Evolutionary conservation across 2,329 filamentous ascomycete genomes (phyloP).

Genomic region (Cordyceps militaris): DNA sequence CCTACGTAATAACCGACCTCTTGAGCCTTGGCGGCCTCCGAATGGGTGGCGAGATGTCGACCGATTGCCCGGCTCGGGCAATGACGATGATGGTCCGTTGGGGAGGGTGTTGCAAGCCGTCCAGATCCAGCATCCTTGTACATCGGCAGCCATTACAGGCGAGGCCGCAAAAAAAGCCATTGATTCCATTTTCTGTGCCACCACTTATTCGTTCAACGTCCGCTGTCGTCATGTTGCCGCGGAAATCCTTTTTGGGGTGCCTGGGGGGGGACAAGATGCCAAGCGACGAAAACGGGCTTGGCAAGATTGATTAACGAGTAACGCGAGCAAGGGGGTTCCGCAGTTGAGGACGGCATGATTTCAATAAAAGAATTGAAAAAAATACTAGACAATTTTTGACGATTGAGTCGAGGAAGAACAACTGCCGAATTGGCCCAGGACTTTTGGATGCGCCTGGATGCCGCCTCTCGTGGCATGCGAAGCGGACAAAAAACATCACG

Average conservation of each 20-base stretch:
- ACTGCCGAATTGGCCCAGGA: background rate
- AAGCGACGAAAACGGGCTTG: background rate
- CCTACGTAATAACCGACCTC: background rate
- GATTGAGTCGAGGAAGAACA: background rate
- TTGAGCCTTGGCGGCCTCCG: too few relatives aligned
- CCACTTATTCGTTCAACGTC: too few relatives aligned
- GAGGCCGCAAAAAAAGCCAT: too few relatives aligned
- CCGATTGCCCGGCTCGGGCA: too few relatives aligned
- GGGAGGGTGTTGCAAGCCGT: too few relatives aligned
- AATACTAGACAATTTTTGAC: background rate
- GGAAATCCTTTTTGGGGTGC: background rate
- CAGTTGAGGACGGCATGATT: background rate
- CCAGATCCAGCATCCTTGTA: too few relatives aligned
- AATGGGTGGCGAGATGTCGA: too few relatives aligned
- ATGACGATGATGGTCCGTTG: too few relatives aligned
- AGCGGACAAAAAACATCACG: background rate
- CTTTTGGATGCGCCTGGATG: background rate
- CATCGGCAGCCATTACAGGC: too few relatives aligned
- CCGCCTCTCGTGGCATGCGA: background rate
- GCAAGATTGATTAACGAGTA: background rate
- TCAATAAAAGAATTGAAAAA: background rate
- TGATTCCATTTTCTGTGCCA: too few relatives aligned
- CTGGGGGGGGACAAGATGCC: background rate
- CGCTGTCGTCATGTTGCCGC: background rate
- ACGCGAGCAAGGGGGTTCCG: background rate